These are phyloP conservation scores for Parsonsia alboflavescens DNA, from an alignment of 257 asterid genomes.

Conservation along the genomic window DNA sequence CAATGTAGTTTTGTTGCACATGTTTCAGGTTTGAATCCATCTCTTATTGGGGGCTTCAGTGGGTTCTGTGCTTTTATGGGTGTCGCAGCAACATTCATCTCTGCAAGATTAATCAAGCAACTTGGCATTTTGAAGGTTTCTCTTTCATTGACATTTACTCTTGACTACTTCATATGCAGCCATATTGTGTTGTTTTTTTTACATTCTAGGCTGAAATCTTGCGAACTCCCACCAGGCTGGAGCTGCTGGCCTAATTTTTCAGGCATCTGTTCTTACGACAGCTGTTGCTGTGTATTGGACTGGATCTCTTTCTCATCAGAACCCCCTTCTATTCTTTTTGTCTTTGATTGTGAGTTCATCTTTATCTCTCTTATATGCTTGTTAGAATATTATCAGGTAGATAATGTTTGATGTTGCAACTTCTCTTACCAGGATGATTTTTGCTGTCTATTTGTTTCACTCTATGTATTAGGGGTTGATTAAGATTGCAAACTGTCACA, in stretches of 20 bases:
- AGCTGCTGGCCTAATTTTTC: conserved; percentile 83
- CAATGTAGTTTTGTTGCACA: not conserved
- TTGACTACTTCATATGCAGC: conserved; percentile 2
- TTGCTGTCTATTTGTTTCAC: not conserved
- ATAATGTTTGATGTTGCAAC: not conserved
- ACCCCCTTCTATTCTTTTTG: conserved; percentile 66
- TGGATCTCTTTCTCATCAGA: conserved; percentile 60
- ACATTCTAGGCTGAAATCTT: conserved; percentile 17
- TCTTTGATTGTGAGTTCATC: conserved; percentile 65
- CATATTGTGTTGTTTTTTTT: conserved; percentile 2
- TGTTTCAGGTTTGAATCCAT: conserved; percentile 78
- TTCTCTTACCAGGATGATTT: not conserved
- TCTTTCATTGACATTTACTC: not conserved
- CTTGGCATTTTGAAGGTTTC: conserved; percentile 73
- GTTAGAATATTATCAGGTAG: not conserved
- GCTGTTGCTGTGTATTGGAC: conserved; percentile 88
- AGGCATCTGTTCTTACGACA: conserved; percentile 74
- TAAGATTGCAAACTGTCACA: not conserved
- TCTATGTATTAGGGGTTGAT: not conserved
- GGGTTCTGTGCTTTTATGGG: conserved; percentile 93
- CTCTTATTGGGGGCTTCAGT: conserved; percentile 87
- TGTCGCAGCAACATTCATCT: conserved; percentile 80
- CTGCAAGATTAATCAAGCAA: conserved; percentile 71
- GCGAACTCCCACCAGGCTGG: conserved; percentile 65
- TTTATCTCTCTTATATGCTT: conserved; percentile 2